phyloP scores from a whole-genome alignment of 805 yeast genomes.

The Cyberlindnera euphorbiiphila region DNA sequence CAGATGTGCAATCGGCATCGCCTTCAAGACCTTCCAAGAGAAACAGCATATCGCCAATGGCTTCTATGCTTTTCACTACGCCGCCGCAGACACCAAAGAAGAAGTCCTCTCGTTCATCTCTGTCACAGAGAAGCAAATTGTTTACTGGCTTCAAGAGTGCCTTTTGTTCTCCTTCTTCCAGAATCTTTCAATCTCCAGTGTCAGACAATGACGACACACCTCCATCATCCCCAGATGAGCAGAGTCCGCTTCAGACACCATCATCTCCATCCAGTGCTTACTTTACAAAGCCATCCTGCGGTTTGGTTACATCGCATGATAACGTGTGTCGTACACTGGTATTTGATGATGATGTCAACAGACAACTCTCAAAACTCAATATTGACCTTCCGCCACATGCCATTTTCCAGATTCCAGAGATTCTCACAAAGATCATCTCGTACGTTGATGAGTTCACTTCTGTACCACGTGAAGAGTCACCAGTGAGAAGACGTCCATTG shows the following conservation, averaged over 20 bases:
- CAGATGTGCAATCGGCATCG: slow-evolving; percentile 7
- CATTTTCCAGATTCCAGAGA: slow-evolving; percentile 76
- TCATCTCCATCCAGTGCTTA: slow-evolving; percentile 7
- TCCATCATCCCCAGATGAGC: slow-evolving; percentile 12
- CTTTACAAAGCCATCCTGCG: slow-evolving; percentile 4
- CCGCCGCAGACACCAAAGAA: slow-evolving; percentile 20
- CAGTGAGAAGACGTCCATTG: slow-evolving; percentile 64
- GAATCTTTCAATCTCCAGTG: slow-evolving; percentile 15
- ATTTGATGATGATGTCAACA: slow-evolving; percentile 12
- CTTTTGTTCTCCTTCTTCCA: slow-evolving; percentile 12
- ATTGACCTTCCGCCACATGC: slow-evolving; percentile 15
- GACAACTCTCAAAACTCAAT: slow-evolving; percentile 13
- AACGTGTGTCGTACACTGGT: slow-evolving; percentile 5
- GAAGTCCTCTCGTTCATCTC: slow-evolving; percentile 9
- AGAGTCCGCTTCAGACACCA: too few species aligned
- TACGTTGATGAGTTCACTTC: slow-evolving; percentile 54
- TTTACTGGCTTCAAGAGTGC: slow-evolving; percentile 25
- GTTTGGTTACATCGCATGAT: too few species aligned
- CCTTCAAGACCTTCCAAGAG: slow-evolving; percentile 22
- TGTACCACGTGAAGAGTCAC: slow-evolving; percentile 60
- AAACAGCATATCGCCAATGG: slow-evolving; percentile 12
- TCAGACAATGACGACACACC: slow-evolving; percentile 13
- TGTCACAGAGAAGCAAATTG: slow-evolving; percentile 16
- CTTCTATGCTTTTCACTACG: slow-evolving; percentile 6
- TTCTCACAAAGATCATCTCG: slow-evolving; percentile 54